A percentile compares a stretch with the other conserved stretches of the same genome.
These are phyloP conservation scores for Lomentospora prolificans DNA, from an alignment of 2,329 filamentous ascomycete genomes.

Conservation along the genomic window DNA sequence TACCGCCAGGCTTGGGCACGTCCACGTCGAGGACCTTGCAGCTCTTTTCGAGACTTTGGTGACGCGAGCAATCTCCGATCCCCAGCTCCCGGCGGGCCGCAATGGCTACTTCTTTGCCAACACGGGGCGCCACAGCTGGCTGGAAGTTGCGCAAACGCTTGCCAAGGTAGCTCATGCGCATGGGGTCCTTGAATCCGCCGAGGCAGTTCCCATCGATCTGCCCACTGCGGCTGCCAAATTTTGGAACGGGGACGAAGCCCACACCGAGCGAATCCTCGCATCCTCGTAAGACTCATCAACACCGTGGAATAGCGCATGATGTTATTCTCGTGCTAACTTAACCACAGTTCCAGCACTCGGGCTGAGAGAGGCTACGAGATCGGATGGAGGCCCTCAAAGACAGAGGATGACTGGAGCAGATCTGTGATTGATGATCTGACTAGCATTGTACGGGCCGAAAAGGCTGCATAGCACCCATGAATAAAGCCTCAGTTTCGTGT, in stretches of 20 bases:
- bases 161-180: slow-evolving; percentile 20
- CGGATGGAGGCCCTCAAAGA: slow-evolving; percentile 20
- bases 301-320: background rate
- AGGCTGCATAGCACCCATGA: too few species aligned
- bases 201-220: background rate
- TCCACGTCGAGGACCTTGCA: slow-evolving; percentile 31
- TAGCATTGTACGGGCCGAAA: background rate
- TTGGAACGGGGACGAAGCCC: background rate
- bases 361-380: slow-evolving; percentile 15
- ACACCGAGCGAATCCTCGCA: background rate
- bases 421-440: background rate
- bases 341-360: slow-evolving; percentile 9
- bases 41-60: slow-evolving; percentile 26
- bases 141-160: slow-evolving; percentile 21
- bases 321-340: background rate
- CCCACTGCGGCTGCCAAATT: background rate
- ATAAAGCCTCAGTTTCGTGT: too few species aligned
- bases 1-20: slow-evolving; percentile 24
- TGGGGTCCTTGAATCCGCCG: slow-evolving; percentile 14
- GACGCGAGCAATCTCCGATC: slow-evolving; percentile 17
- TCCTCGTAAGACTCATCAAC: background rate
- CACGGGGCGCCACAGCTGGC: slow-evolving; percentile 26
- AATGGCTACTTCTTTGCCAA: slow-evolving; percentile 29
- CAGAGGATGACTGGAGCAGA: slow-evolving; percentile 14
- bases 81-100: slow-evolving; percentile 21